Percentiles rank a stretch among this genome's conserved stretches.
Evolutionary conservation across 2,329 filamentous ascomycete genomes (phyloP).

Genomic region (Colletotrichum aenigma): DNA sequence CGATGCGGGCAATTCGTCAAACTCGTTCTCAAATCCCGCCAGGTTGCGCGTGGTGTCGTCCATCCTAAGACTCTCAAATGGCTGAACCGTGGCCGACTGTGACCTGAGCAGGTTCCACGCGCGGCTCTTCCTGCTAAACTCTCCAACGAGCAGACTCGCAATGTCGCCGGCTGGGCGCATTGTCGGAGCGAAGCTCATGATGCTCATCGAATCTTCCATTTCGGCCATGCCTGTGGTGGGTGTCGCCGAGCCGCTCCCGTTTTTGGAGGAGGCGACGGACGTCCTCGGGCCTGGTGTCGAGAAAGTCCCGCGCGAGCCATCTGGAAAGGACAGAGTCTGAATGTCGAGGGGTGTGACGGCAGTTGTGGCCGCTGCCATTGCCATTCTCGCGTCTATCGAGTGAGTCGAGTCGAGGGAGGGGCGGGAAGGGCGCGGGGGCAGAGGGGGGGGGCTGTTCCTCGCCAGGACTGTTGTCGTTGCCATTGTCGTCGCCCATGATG

Average conservation of each 20-base stretch:
- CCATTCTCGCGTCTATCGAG: constrained; percentile 27
- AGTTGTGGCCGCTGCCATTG: constrained; percentile 74
- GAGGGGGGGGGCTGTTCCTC: constrained; percentile 55
- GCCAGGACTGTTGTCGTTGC: constrained; percentile 26
- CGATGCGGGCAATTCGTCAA: constrained; percentile 72
- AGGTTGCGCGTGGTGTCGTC: constrained; percentile 56
- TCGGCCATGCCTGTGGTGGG: constrained; percentile 47
- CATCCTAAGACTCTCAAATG: constrained; percentile 60
- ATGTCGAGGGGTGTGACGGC: constrained; percentile 83
- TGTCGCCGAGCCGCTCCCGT: constrained; percentile 48
- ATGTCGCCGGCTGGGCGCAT: constrained; percentile 71
- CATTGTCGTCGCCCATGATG: constrained; percentile 31
- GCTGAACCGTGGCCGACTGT: constrained; percentile 62
- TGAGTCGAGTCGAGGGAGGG: constrained; percentile 37
- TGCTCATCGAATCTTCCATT: constrained; percentile 66
- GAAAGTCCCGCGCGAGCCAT: constrained; percentile 71
- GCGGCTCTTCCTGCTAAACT: constrained; percentile 67
- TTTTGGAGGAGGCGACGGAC: constrained; percentile 29
- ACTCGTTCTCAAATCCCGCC: constrained; percentile 75
- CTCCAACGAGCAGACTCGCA: constrained; percentile 80
- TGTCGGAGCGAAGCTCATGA: constrained; percentile 70
- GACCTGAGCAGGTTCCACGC: constrained; percentile 72
- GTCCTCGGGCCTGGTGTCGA: constrained; percentile 40
- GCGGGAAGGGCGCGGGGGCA: constrained; percentile 56
- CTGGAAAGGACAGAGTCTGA: constrained; percentile 75